These are phyloP conservation scores for Friedmanniomyces endolithicus DNA, from an alignment of 495 filamentous ascomycete genomes.

Conservation along the genomic window DNA sequence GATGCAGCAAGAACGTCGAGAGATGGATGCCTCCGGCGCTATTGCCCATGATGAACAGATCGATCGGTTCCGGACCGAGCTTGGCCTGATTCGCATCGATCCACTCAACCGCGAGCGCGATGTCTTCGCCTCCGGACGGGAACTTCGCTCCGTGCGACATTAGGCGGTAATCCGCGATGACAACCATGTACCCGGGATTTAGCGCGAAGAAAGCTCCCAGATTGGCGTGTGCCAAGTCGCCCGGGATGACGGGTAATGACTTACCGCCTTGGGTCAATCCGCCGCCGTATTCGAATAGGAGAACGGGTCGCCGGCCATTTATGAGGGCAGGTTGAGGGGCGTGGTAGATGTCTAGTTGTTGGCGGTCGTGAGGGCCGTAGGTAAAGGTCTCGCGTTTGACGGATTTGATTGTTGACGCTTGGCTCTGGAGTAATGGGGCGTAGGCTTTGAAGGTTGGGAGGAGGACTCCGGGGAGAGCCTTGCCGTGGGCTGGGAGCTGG, in stretches of 20 bases:
- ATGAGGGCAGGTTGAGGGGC: slow-evolving; percentile 18
- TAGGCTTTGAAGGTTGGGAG: slow-evolving; percentile 31
- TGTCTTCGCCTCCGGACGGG: slow-evolving; percentile 33
- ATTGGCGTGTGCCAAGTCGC: slow-evolving; percentile 30
- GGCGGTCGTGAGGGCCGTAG: slow-evolving; percentile 31
- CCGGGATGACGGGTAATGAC: slow-evolving; percentile 21
- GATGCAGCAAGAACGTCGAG: slow-evolving; percentile 28
- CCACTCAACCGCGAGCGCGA: slow-evolving; percentile 32
- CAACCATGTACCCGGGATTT: slow-evolving; percentile 26
- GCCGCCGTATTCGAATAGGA: slow-evolving; percentile 36
- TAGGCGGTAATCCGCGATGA: slow-evolving; percentile 33
- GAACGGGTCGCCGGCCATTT: slow-evolving; percentile 22
- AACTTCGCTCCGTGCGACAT: slow-evolving; percentile 30
- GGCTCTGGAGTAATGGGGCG: slow-evolving; percentile 25
- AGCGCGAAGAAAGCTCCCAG: slow-evolving; percentile 35
- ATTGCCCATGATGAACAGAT: slow-evolving; percentile 34
- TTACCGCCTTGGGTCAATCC: slow-evolving; percentile 30
- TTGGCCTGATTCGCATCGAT: slow-evolving; percentile 8
- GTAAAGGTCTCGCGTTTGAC: slow-evolving; percentile 17
- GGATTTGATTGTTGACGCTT: slow-evolving; percentile 30
- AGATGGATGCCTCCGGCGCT: slow-evolving; percentile 35
- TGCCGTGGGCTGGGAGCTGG: slow-evolving; percentile 6
- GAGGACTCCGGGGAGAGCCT: slow-evolving; percentile 25
- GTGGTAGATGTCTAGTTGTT: slow-evolving; percentile 34
- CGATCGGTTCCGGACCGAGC: slow-evolving; percentile 14